Conservation (phyloP, 768 basidiomycete species). For the Tubosaeta sp. region DNA sequence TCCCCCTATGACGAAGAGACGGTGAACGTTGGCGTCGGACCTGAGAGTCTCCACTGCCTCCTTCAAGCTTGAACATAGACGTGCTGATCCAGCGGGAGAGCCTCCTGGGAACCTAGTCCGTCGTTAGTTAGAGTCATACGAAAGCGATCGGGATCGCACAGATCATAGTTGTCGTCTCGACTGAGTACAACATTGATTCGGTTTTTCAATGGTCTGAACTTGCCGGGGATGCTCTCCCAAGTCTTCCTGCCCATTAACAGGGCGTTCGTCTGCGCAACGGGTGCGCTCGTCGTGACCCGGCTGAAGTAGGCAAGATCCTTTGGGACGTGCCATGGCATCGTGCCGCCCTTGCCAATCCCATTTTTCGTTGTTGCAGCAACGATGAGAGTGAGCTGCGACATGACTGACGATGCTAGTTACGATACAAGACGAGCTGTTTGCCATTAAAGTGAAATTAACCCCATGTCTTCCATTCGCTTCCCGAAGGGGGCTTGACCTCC, state of each 20-base stretch:
- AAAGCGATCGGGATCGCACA: constrained; percentile 38
- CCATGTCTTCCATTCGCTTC: constrained; percentile 85
- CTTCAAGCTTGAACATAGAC: constrained; percentile 25
- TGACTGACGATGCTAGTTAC: constrained; percentile 16
- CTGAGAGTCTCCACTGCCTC: constrained; percentile 14
- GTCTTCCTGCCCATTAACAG: constrained; percentile 96
- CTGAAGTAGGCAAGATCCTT: constrained; percentile 92
- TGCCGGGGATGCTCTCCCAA: constrained; percentile 93
- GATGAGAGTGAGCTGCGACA: constrained; percentile 80
- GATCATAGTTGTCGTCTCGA: constrained; percentile 50
- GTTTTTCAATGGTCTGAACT: constrained; percentile 73
- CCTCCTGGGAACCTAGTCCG: constrained; percentile 11
- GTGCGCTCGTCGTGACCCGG: constrained; percentile 62
- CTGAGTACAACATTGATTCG: constrained; percentile 79
- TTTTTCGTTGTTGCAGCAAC: constrained; percentile 86
- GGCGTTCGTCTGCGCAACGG: constrained; percentile 56
- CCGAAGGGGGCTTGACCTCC: constrained; percentile 78
- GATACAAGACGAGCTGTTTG: not conserved
- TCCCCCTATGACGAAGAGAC: constrained; percentile 90
- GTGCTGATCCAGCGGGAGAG: constrained; percentile 20
- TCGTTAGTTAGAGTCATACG: constrained; percentile 4
- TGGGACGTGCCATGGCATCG: constrained; percentile 85
- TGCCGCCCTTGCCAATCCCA: constrained; percentile 77
- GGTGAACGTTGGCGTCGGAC: constrained; percentile 37
- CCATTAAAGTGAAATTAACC: constrained; percentile 25